Evolutionary conservation across 164 flowering plant species (phyloP), one percentile per base, ranked within the genome.

Genomic region (Nymphaea thermarum): DNA sequence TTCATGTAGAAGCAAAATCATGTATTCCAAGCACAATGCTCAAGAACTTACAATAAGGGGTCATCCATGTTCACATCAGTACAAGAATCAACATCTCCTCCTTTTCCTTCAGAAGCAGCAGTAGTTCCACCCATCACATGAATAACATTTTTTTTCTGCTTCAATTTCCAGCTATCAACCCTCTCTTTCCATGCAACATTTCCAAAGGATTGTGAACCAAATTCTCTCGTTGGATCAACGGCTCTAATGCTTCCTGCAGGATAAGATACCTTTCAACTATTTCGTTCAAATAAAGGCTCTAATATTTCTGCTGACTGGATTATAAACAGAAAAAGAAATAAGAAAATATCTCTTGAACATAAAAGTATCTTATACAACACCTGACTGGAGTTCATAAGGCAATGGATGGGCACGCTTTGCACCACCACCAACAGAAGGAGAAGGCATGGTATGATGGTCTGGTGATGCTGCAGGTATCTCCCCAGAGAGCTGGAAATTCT

Each of bases 21-120:
- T 25, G 1, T 25, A 25, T 25, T 25, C 36, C 36, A 25, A 25
- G 36, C 36, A 25, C 36, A 25, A 25, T 25, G 36, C 36, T 25
- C 36, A 62, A 62, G 12, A 45, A 75, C 80, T 72, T 72, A 77
- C 85, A 78, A 67, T 64, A 82, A 78, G 67, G 84, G 69, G 59
- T 80, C 80, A 65, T 77, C 78, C 73, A 80, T 68, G 61, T 66
- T 57, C 41, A 76, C 65, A 60, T 77, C 81, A 63, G 79, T 77
- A 43, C 79, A 72, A 45, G 80, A 80, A 70, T 75, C 78, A 74
- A 78, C 70, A 66, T 76, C 77, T 66, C 79, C 83, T 61, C 75
- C 91, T 66, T 93, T 87, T 67, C 86, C 83, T 76, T 91, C 98
- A 42, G 97, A 74, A 72, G 94, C 69, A 63, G 93, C 85, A 65